Evolutionary conservation across 2,329 filamentous ascomycete species (phyloP).

Genomic region (Tolypocladium inflatum): DNA sequence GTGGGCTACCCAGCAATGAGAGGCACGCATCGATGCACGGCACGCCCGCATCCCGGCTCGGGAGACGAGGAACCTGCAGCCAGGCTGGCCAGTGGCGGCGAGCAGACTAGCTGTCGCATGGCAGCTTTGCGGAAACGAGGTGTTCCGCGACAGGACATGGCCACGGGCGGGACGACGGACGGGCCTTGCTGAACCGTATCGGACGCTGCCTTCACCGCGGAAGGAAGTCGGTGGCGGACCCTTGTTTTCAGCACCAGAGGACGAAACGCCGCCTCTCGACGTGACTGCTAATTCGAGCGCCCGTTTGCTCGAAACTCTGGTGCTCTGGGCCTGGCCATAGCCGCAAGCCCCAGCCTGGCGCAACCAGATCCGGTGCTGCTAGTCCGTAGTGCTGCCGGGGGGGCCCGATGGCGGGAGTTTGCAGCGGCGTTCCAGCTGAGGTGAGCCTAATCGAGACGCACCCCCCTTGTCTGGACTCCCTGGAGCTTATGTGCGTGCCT

Average conservation of each 20-base stretch:
- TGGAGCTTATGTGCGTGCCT: background rate
- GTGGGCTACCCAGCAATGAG: background rate
- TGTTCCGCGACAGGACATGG: background rate
- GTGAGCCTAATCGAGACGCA: conserved; percentile 22
- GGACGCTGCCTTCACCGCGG: background rate
- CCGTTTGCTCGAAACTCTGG: background rate
- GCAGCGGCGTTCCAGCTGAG: conserved; percentile 22
- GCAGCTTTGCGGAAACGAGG: background rate
- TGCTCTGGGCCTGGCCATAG: background rate
- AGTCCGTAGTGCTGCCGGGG: background rate
- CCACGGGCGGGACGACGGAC: background rate
- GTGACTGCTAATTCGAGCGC: background rate
- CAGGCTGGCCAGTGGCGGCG: background rate
- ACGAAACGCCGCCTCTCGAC: background rate
- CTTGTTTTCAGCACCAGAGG: background rate
- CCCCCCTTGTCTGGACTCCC: background rate
- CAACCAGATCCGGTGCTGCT: background rate
- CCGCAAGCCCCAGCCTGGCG: background rate
- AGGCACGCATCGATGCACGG: background rate
- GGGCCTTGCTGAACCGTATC: background rate
- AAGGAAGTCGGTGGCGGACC: background rate
- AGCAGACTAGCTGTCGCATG: background rate
- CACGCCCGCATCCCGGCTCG: background rate
- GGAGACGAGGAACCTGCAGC: background rate
- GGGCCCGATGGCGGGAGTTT: conserved; percentile 1